Evolutionary conservation across 768 basidiomycete genomes (phyloP), one percentile per base, ranked within the genome.

Genomic region (Termitomyces eurrhizus): DNA sequence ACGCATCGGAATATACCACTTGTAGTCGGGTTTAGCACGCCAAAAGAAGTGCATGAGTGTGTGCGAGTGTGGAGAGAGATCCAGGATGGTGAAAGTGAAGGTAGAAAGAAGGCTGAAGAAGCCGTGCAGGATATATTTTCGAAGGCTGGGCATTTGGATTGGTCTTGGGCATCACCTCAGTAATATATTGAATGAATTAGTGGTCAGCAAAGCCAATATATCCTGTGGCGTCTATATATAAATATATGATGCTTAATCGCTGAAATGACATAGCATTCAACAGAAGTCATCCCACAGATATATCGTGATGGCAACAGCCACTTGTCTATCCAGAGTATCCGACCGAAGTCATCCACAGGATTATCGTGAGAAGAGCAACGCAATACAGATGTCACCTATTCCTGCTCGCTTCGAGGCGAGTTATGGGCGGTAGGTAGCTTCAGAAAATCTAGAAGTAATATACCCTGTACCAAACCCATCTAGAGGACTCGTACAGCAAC

Each of bases 391-490:
- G 21, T 21, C 21, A 1, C 21, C 21, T 0, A 21, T 21, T 21
- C 21, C 21, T 21, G 21, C 21, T 21, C 21, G 21, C 21, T 21
- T 21, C 21, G 21, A 21, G 21, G 21, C 21, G 21, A 21, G 21
- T 21, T 21, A 21, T n/a, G n/a, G 21, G 21, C 1, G 1, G 21
- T 21, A 21, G 21, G 21, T 21, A 21, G 21, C 21, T 21, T 21
- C 21, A 21, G 36, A 39, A 39, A 39, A 3, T 33, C 93, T 72
- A 0, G 85, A 87, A 9, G 88, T 86, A 57, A 98, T 88, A 71
- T 97, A 98, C 49, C 98, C 78, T 6, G 96, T 90, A 0, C 88
- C 85, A 24, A 96, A 54, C 95, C 95, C 91, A 96, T 95, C 80
- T 92, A 72, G 6, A 61, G 33, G 54, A 37, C 33, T 21, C 14